Conservation (phyloP, 495 filamentous ascomycete genomes). For the Lophium mytilinum region DNA sequence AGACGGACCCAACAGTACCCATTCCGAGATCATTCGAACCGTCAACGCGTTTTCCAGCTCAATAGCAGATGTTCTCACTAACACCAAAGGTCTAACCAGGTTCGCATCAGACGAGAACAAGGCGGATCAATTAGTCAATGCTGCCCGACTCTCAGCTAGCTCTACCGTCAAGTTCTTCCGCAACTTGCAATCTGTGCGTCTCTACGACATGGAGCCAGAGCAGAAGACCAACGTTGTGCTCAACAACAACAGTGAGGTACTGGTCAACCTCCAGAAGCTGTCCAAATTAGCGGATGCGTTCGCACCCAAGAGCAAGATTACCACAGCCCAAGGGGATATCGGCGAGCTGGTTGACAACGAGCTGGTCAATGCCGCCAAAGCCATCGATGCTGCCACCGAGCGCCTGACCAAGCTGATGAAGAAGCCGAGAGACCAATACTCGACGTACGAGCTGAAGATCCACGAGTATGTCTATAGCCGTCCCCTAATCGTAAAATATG, state of each 20-base stretch:
- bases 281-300: constrained; percentile 89
- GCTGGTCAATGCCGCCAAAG: constrained; percentile 86
- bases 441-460: constrained; percentile 92
- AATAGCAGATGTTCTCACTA: constrained; percentile 87
- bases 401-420: constrained; percentile 83
- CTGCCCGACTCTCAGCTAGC: constrained; percentile 75
- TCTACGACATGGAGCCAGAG: constrained; percentile 76
- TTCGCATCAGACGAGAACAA: constrained; percentile 95
- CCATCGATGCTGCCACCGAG: constrained; percentile 84
- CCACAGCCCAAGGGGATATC: constrained; percentile 68
- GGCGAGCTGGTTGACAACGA: constrained; percentile 91
- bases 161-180: constrained; percentile 95
- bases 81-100: constrained; percentile 89
- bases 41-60: constrained; percentile 83
- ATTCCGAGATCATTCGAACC: constrained; percentile 87
- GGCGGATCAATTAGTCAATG: constrained; percentile 70
- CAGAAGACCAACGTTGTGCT: constrained; percentile 94
- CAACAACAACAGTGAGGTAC: constrained; percentile 91
- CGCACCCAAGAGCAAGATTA: constrained; percentile 75
- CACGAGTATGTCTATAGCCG: constrained; percentile 48
- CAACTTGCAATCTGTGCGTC: constrained; percentile 81
- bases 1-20: constrained; percentile 87
- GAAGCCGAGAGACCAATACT: constrained; percentile 87
- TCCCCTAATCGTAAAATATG: neutral
- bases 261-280: constrained; percentile 80